phyloP scores from a whole-genome alignment of 768 basidiomycete genomes.

The Hemileccinum rubropunctum region DNA sequence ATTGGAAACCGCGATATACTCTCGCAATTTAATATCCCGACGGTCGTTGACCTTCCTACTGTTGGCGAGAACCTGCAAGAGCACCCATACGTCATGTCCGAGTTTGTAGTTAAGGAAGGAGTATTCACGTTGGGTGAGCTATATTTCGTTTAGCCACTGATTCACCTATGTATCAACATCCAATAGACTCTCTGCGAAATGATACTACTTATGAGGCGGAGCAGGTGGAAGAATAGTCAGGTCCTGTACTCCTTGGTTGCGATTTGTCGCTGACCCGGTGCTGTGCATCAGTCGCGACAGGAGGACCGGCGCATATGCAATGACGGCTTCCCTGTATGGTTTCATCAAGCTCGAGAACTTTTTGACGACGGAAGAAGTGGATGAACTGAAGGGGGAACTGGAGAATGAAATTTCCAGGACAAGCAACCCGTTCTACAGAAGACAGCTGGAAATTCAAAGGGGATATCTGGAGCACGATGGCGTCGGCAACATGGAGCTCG shows the following conservation, averaged over 20 bases:
- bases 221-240: slow-evolving; percentile 17
- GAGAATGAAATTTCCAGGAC: slow-evolving; percentile 4
- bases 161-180: too few relatives aligned
- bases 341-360: slow-evolving; percentile 19
- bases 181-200: slow-evolving; percentile 3
- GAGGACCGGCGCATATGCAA: slow-evolving; percentile 15
- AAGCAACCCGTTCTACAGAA: slow-evolving; percentile 8
- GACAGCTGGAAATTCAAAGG: slow-evolving; percentile 13
- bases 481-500: slow-evolving; percentile 16
- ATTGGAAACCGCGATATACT: slow-evolving; percentile 15
- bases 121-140: too few relatives aligned
- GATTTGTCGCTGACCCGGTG: not conserved
- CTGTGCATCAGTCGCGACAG: slow-evolving; percentile 2
- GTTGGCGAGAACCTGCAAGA: slow-evolving; percentile 23
- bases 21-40: slow-evolving; percentile 6
- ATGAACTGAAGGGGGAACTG: slow-evolving; percentile 12
- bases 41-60: slow-evolving; percentile 11
- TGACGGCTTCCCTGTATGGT: slow-evolving; percentile 13
- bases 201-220: slow-evolving; percentile 7
- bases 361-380: slow-evolving; percentile 7
- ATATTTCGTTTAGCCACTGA: too few relatives aligned
- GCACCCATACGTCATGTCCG: slow-evolving; percentile 4
- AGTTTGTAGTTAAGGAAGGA: too few relatives aligned
- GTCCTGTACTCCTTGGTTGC: not conserved
- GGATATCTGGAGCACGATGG: slow-evolving; percentile 1